Evolutionary conservation across 768 basidiomycete species (phyloP).

Genomic region (Dictyophora rubrovolvata): DNA sequence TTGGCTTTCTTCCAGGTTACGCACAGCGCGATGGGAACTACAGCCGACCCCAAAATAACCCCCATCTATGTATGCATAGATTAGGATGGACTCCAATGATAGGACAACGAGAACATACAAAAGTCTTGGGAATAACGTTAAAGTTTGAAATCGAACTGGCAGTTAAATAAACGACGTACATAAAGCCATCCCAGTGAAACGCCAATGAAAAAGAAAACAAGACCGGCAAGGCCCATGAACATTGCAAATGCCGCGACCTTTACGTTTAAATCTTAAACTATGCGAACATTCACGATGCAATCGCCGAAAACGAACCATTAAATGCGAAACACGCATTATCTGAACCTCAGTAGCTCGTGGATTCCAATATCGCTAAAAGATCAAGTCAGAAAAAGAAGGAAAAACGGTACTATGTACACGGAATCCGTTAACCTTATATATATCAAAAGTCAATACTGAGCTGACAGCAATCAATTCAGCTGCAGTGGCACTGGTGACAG

Average conservation of each 20-base stretch:
- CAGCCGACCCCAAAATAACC: conserved; percentile 73
- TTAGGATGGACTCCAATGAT: background rate
- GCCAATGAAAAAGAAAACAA: conserved; percentile 84
- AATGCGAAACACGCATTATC: conserved; percentile 59
- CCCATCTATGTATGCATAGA: conserved; percentile 46
- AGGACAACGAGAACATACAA: conserved; percentile 26
- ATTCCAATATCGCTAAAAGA: conserved; percentile 63
- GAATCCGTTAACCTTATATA: conserved; percentile 50
- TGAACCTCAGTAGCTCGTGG: conserved; percentile 67
- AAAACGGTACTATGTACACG: background rate
- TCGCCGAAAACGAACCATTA: conserved; percentile 32
- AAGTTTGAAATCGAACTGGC: background rate
- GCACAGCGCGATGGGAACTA: conserved; percentile 78
- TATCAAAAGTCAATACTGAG: conserved; percentile 71
- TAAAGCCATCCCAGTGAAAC: conserved; percentile 94
- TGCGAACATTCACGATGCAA: background rate
- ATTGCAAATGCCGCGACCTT: conserved; percentile 63
- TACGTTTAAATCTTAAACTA: background rate
- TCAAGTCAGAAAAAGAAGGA: background rate
- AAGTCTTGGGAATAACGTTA: conserved; percentile 37
- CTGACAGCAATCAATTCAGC: conserved; percentile 92
- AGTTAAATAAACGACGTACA: conserved; percentile 31
- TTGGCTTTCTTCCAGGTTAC: conserved; percentile 83
- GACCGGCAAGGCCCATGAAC: conserved; percentile 72
- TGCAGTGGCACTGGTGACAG: conserved; percentile 75